Conservation (phyloP, 192 early-diverging fungal genomes). For the Chytriomyces hyalinus region DNA sequence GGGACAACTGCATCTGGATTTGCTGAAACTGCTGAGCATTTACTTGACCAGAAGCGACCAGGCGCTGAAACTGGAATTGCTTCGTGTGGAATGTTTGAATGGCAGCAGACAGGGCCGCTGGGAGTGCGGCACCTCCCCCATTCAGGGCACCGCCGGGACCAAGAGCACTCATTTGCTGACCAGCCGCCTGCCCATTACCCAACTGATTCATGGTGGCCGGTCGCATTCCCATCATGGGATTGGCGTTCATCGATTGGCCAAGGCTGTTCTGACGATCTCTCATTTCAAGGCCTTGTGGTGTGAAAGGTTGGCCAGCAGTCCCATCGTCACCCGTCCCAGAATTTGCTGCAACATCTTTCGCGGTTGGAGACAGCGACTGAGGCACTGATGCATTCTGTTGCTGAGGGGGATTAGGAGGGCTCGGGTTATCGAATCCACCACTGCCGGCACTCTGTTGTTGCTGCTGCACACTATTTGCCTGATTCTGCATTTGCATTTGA, state of each 20-base stretch:
- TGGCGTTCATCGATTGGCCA: not conserved
- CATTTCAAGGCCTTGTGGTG: too few species aligned
- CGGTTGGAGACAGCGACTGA: not conserved
- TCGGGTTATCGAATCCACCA: not conserved
- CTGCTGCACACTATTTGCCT: not conserved
- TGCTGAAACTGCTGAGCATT: slow-evolving; percentile 29
- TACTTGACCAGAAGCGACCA: not conserved
- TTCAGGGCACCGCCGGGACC: not conserved
- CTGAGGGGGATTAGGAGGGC: slow-evolving; percentile 3
- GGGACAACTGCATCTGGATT: slow-evolving; percentile 20
- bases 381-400: not conserved
- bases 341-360: not conserved
- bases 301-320: not conserved
- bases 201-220: not conserved
- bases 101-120: not conserved
- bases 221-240: too few species aligned
- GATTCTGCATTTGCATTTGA: not conserved
- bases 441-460: not conserved
- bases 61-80: slow-evolving; percentile 14
- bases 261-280: not conserved
- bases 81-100: slow-evolving; percentile 24
- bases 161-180: too few species aligned
- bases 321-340: not conserved
- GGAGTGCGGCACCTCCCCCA: not conserved
- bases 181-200: not conserved